These are phyloP conservation scores for Omphalea diandra DNA, from an alignment of 441 rosid species.

Conservation along the genomic window DNA sequence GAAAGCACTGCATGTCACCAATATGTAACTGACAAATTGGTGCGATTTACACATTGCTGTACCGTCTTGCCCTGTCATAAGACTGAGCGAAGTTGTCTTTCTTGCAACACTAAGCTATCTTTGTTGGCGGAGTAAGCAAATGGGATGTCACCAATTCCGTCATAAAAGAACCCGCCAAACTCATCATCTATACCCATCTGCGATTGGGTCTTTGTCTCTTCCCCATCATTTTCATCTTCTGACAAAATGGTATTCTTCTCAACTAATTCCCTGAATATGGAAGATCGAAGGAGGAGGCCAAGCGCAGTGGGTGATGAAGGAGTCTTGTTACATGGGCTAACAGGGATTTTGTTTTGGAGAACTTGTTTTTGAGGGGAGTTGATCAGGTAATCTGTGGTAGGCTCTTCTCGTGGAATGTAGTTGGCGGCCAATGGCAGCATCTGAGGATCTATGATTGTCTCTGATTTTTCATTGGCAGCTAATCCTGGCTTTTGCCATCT, in stretches of 20 bases:
- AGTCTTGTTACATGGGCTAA: slow-evolving; percentile 33
- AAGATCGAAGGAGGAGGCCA: slow-evolving; percentile 58
- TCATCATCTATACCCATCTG: slow-evolving; percentile 35
- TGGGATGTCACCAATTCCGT: slow-evolving; percentile 35
- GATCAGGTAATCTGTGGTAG: slow-evolving; percentile 31
- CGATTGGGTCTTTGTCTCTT: slow-evolving; percentile 32
- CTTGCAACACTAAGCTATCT: slow-evolving; percentile 34
- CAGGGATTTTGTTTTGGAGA: slow-evolving; percentile 24
- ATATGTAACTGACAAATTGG: background rate
- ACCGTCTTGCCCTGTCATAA: slow-evolving; percentile 23
- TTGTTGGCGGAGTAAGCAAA: slow-evolving; percentile 30
- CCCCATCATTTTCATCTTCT: slow-evolving; percentile 40
- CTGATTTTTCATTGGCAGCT: slow-evolving; percentile 30
- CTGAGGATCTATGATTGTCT: slow-evolving; percentile 26
- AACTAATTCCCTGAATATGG: slow-evolving; percentile 47
- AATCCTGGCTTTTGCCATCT: slow-evolving; percentile 56
- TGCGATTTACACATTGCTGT: slow-evolving; percentile 2
- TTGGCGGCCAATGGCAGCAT: slow-evolving; percentile 16
- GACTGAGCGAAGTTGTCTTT: slow-evolving; percentile 32
- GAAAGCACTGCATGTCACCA: background rate
- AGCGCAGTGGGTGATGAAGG: slow-evolving; percentile 53
- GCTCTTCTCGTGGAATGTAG: slow-evolving; percentile 33
- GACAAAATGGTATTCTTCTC: slow-evolving; percentile 45
- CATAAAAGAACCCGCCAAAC: slow-evolving; percentile 32
- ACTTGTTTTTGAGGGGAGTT: slow-evolving; percentile 26